Evolutionary conservation across 2,329 filamentous ascomycete species (phyloP), one percentile per base, ranked within the genome.

Genomic region (Albophoma yamanashiensis): DNA sequence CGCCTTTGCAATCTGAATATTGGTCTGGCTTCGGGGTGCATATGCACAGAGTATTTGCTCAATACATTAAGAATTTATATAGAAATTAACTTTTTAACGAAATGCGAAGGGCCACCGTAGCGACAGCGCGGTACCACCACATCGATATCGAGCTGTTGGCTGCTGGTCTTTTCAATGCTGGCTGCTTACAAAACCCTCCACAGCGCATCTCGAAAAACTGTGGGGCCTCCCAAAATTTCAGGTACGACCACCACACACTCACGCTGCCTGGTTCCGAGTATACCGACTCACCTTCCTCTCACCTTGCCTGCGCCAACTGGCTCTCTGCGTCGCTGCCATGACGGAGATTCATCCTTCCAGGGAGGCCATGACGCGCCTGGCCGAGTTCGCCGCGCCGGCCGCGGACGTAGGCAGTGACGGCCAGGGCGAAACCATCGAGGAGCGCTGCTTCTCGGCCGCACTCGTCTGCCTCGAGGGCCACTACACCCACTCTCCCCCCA

Each of bases 391-490:
- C 8, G 62, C 59, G 39, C 40, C 66, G n/a, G 42, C 60, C 17
- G 39, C 58, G 11, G 66, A 67, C 12, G 55, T 58, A 17, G 63
- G 60, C 25, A 62, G 64, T 38, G 67, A 66, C 39, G 63, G 62
- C 17, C 55, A 61, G 15, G 68, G 67, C 39, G 73, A 84, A 69
- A 81, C 81, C 43, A 84, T 87, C 67, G 85, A 88, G 71, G 85
- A 88, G 73, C 77, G 84, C 61, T 81, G 78, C 69, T 87, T 88
- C 70, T 78, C 79, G 2, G 81, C 81, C 1, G 82, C 81, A 20
- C 76, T 88, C 68, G 80, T 85, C 67, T 82, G 81, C 66, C 77
- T 87, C 59, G 84, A 87, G 69, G 81, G 81, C 53, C 82, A 86
- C 71, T 85, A 83, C 68, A 81, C 79, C 62, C 76, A 80, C 62